Evolutionary conservation across 768 basidiomycete species (phyloP).

Genomic region (Boletellus ananas): DNA sequence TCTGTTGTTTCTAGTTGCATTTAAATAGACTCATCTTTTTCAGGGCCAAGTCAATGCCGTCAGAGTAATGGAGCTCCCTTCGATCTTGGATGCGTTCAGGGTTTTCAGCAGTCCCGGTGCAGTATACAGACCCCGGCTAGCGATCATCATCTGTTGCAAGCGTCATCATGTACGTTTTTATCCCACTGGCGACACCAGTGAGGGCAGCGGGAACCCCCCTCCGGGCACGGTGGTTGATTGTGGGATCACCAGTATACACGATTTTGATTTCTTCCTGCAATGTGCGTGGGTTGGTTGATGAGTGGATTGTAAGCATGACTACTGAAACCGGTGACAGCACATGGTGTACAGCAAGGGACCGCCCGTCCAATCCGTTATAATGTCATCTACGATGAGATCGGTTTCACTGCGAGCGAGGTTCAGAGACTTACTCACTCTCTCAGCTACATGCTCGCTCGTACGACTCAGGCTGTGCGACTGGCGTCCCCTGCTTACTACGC

Average conservation of each 20-base stretch:
- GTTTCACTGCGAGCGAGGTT: background rate
- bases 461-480: constrained; percentile 1
- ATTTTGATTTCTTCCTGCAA: constrained; percentile 50
- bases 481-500: background rate
- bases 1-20: constrained; percentile 21
- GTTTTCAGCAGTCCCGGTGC: constrained; percentile 27
- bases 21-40: background rate
- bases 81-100: constrained; percentile 36
- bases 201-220: constrained; percentile 38
- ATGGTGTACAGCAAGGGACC: background rate
- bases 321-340: background rate
- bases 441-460: constrained; percentile 1
- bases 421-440: constrained; percentile 1
- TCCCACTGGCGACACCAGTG: constrained; percentile 25
- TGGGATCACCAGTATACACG: constrained; percentile 43
- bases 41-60: background rate
- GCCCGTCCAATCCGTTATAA: background rate
- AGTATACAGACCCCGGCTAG: constrained; percentile 39
- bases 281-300: constrained; percentile 8
- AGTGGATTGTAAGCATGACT: background rate
- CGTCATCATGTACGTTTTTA: constrained; percentile 50
- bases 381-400: constrained; percentile 1
- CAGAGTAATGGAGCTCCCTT: constrained; percentile 33
- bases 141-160: constrained; percentile 47
- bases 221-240: constrained; percentile 49